Base-by-base conservation (phyloP, 2,329 filamentous ascomycete species). In the Fusarium euwallaceae region DNA sequence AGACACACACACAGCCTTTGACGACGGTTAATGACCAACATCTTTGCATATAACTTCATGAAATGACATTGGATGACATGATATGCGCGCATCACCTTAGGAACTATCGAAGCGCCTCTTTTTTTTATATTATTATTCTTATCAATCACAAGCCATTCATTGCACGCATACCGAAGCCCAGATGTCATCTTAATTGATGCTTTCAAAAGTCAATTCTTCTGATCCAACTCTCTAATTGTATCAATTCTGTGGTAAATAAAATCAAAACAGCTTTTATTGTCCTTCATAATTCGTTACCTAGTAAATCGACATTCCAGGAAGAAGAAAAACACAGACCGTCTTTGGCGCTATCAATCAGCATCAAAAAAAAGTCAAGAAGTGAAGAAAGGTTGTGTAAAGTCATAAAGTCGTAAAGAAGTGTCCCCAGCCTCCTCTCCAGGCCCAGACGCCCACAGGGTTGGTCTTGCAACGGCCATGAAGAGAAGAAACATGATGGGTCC, bases 271-370 rank as follows among this genome's bases (percentile, higher is more conserved):
- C 79, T 84, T 84, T 83, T 83, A 81, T 83, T 83, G 79, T 80
- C 82, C 81, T 79, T 83, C 81, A 79, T 83, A 81, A 83, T 65
- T 84, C 82, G 82, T 84, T 80, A 83, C 80, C 81, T 82, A 81
- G 74, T 78, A 80, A 81, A 80, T 76, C 78, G 81, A 79, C 79
- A 78, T 77, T 76, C 80, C 79, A 79, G 48, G 48, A 53, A 53
- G 48, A 53, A 32, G 48, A 81, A 76, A 70, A 74, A 81, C 75
- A 80, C 77, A 80, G 48, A 53, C 78, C 75, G 65, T 80, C 78
- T 80, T 78, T 72, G 71, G 76, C 76, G 77, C 76, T 79, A 79
- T 78, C 80, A 66, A 76, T 70, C 63, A 75, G 69, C 73, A 72
- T 73, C 76, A 73, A 41, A 74, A 41, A 74, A 78, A 73, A 75